Evolutionary conservation across 805 yeast species (phyloP).

Genomic region (Wickerhamiella cacticola): DNA sequence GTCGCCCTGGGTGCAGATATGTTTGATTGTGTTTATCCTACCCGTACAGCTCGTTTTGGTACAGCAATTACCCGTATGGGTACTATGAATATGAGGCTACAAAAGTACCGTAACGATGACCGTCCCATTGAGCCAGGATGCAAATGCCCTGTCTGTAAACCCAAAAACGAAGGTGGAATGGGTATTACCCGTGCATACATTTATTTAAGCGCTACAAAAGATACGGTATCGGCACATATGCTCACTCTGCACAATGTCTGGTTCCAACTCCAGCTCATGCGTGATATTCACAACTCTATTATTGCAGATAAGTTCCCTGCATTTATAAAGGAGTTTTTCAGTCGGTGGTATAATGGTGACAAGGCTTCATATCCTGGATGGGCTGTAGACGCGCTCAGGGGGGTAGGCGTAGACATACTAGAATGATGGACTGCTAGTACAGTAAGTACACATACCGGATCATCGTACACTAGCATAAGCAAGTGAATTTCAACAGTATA

Average conservation of each 20-base stretch:
- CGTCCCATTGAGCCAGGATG: conserved; percentile 33
- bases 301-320: conserved; percentile 30
- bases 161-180: conserved; percentile 28
- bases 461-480: too few species aligned
- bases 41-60: conserved; percentile 36
- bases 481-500: too few species aligned
- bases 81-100: conserved; percentile 29
- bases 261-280: conserved; percentile 35
- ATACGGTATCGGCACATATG: conserved; percentile 36
- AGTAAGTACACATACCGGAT: too few species aligned
- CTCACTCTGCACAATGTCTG: conserved; percentile 34
- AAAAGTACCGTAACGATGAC: conserved; percentile 29
- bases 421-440: too few species aligned
- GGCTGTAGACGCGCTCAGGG: conserved; percentile 33
- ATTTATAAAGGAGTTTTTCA: conserved; percentile 31
- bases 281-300: conserved; percentile 31
- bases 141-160: conserved; percentile 32
- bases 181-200: conserved; percentile 32
- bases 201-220: conserved; percentile 31
- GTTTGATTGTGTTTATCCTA: conserved; percentile 38
- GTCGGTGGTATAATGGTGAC: conserved; percentile 28
- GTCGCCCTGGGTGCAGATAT: conserved; percentile 38
- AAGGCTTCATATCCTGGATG: conserved; percentile 30
- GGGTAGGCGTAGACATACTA: conserved; percentile 28
- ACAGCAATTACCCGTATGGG: conserved; percentile 34